Evolutionary conservation across 306 rosid genomes (phyloP), one percentile per base, ranked within the genome.

Genomic region (Cicer judaicum): DNA sequence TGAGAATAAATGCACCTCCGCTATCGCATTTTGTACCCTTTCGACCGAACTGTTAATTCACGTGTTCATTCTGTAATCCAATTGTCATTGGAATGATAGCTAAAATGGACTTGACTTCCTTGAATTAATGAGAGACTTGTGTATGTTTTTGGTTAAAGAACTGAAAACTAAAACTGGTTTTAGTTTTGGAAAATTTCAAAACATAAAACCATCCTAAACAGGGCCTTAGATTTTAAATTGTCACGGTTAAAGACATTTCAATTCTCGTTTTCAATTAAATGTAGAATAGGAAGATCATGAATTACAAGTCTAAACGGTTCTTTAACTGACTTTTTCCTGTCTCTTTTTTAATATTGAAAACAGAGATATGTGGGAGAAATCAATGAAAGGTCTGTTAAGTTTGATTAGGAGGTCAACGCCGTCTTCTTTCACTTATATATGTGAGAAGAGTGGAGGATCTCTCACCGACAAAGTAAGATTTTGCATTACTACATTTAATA

Each of bases 331-430:
- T 42, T 55, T 52, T 47, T 18, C 34, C 29, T 46, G 3, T 43
- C 75, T 34, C 68, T 72, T 80, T 52, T 46, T 68, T 70, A 79
- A 79, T 85, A 50, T 65, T 72, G 68, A 72, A 83, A 84, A 73
- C 91, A 95, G 99, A 83, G 99, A 95, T 79, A 95, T 95, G 99
- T 95, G 99, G 99, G 99, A 95, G 88, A 92, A 88, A 67, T 95
- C 99, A 61, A 95, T 95, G 99, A 89, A 72, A 77, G 99, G 99
- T 69, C 75, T 92, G 57, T 74, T 49, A 71, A 86, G 91, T 86
- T 85, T 95, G 88, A 74, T 92, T 64, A 82, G 89, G 88, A 85
- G 83, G 82, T 80, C 98, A 64, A 90, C 93, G 10, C 99, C 99
- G 65, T 95, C 98, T 64, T 92, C 99, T 73, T 95, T 92, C 81